A percentile compares a stretch with the other conserved stretches of the same genome.
Evolutionary conservation across 176 grass and related monocot species (phyloP).

Genomic region (Aegilops umbellulata): DNA sequence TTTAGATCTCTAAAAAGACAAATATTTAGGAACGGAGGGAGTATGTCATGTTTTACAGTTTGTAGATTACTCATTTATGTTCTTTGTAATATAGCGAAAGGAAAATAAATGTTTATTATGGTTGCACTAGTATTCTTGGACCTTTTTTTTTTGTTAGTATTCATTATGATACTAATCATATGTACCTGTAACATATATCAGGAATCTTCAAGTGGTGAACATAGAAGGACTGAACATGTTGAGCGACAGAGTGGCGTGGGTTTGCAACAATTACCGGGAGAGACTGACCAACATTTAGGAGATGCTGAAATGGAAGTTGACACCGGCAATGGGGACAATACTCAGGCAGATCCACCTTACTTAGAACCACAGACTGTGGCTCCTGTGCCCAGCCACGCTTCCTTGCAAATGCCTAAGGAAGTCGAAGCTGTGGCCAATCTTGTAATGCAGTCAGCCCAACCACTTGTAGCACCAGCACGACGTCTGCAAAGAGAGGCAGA

Average conservation of each 20-base stretch:
- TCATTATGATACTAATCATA: constrained; percentile 8
- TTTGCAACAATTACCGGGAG: background rate
- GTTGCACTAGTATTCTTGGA: background rate
- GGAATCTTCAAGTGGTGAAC: constrained; percentile 23
- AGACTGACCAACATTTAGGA: constrained; percentile 15
- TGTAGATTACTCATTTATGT: no score
- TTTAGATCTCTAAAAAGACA: no score
- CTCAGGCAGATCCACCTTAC: background rate
- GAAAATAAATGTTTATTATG: background rate
- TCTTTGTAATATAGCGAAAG: no score
- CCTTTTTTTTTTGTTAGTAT: background rate
- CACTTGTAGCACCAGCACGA: constrained; percentile 21
- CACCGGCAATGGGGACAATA: background rate
- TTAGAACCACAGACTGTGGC: background rate
- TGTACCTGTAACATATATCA: constrained; percentile 29
- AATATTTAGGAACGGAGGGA: no score
- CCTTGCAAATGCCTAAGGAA: constrained; percentile 20
- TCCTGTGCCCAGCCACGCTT: background rate
- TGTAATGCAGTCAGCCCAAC: constrained; percentile 20
- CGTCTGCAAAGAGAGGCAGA: constrained; percentile 12
- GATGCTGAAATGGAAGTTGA: constrained; percentile 36
- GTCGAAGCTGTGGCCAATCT: background rate
- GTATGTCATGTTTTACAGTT: no score
- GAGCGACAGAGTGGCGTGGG: constrained; percentile 12
- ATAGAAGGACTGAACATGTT: constrained; percentile 11